Conservation (phyloP, 805 yeast genomes). For the Spencermartinsiella europaea region DNA sequence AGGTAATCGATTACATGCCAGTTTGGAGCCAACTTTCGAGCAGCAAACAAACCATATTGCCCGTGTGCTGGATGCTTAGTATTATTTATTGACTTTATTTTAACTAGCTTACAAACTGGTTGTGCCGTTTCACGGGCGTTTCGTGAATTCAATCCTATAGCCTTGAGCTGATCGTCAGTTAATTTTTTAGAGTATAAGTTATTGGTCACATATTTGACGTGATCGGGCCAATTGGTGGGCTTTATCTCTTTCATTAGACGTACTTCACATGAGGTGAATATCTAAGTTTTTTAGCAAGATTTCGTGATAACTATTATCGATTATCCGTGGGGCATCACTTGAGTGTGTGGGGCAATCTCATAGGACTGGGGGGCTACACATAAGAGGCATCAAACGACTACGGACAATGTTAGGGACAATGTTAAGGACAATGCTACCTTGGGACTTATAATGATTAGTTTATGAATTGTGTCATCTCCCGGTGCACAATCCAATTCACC, state of each 20-base stretch:
- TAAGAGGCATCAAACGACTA: no score
- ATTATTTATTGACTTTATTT: slow-evolving; percentile 17
- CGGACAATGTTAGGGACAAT: no score
- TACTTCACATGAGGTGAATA: no score
- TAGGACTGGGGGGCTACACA: no score
- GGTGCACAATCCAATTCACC: no score
- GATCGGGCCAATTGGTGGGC: slow-evolving; percentile 21
- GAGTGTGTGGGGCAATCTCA: no score
- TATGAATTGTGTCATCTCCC: no score
- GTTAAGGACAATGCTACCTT: no score
- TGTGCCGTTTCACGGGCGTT: slow-evolving; percentile 6
- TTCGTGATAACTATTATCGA: no score
- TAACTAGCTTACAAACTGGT: slow-evolving; percentile 8
- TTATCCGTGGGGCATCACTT: no score
- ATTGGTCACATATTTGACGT: slow-evolving; percentile 10
- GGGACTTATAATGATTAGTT: no score
- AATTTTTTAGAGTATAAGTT: slow-evolving; percentile 18
- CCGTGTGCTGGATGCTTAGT: slow-evolving; percentile 21
- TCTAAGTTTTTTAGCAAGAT: no score
- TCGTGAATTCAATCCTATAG: slow-evolving; percentile 9
- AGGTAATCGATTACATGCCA: slow-evolving; percentile 20
- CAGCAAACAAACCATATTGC: slow-evolving; percentile 22
- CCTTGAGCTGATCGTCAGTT: slow-evolving; percentile 9
- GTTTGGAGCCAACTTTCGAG: slow-evolving; percentile 15
- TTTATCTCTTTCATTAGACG: neutral